phyloP scores from a whole-genome alignment of 225 moss, liverwort and hornwort species.

The Marchantia polymorpha region DNA sequence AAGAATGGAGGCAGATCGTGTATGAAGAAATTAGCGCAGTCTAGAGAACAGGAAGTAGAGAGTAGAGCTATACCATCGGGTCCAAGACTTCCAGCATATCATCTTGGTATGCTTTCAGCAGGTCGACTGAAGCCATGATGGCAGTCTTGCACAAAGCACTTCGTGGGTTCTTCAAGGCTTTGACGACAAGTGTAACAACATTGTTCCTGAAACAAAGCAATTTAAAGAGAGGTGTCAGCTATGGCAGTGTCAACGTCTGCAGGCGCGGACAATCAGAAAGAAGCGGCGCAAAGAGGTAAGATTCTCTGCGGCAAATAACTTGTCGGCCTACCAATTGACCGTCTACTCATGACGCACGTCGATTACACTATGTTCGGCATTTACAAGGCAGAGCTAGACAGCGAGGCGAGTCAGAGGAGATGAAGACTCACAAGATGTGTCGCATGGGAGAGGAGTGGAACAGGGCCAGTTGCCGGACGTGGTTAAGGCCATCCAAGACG shows the following conservation, averaged over 20 bases:
- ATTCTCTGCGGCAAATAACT: neutral
- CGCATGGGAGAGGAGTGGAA: constrained; percentile 39
- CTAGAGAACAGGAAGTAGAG: neutral
- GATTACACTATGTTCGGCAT: no score
- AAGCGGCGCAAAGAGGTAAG: no score
- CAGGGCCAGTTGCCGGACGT: constrained; percentile 42
- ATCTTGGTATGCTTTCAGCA: constrained; percentile 80
- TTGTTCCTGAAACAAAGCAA: constrained; percentile 43
- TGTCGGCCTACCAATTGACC: neutral
- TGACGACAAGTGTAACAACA: constrained; percentile 71
- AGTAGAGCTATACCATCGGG: constrained; percentile 58
- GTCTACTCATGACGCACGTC: no score
- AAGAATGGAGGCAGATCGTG: no score
- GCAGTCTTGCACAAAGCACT: constrained; percentile 98
- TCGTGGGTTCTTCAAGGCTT: constrained; percentile 91
- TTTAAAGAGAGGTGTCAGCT: neutral
- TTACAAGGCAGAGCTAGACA: neutral
- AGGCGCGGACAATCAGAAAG: neutral
- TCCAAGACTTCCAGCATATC: constrained; percentile 71
- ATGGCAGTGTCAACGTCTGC: neutral
- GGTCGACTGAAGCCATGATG: constrained; percentile 82
- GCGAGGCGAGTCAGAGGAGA: neutral
- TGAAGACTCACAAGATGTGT: constrained; percentile 33
- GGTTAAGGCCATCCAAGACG: constrained; percentile 46
- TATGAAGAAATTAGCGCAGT: no score